Evolutionary conservation across 805 yeast species (phyloP).

Genomic region (Pichia gijzeniarum): DNA sequence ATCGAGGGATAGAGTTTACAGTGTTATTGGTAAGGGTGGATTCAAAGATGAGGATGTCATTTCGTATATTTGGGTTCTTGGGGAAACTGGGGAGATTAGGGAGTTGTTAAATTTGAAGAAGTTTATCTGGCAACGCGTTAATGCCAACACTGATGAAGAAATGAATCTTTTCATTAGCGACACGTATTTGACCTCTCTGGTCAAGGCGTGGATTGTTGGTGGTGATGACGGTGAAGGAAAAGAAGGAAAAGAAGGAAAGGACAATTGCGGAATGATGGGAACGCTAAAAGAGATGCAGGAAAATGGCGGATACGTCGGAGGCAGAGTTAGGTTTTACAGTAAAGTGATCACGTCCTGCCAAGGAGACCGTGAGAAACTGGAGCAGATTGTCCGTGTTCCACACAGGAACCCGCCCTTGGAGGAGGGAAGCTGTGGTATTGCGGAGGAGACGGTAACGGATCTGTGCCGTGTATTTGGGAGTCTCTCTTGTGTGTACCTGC

Average conservation of each 20-base stretch:
- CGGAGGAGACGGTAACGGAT: slow-evolving; percentile 1
- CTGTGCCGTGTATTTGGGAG: slow-evolving; percentile 3
- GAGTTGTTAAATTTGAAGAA: slow-evolving; percentile 3
- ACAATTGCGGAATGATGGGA: neutral
- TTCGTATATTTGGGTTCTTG: slow-evolving; percentile 5
- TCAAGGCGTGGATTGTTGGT: slow-evolving; percentile 1
- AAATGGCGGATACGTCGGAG: neutral
- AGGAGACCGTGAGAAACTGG: neutral
- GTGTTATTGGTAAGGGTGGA: neutral
- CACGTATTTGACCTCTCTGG: slow-evolving; percentile 2
- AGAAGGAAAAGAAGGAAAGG: too few relatives aligned
- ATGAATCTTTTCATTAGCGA: slow-evolving; percentile 3
- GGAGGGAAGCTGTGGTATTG: neutral
- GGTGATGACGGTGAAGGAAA: too few relatives aligned
- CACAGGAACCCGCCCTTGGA: neutral
- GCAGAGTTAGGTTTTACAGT: neutral
- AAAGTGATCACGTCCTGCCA: neutral
- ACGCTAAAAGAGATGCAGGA: neutral
- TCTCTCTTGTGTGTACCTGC: slow-evolving; percentile 6
- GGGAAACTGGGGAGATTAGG: neutral
- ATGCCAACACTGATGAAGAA: neutral
- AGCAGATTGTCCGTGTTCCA: neutral
- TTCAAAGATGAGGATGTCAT: slow-evolving; percentile 8
- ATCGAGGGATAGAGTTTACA: neutral
- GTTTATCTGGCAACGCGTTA: neutral